Evolutionary conservation across 768 basidiomycete genomes (phyloP).

Genomic region (Agrocybe pediades): DNA sequence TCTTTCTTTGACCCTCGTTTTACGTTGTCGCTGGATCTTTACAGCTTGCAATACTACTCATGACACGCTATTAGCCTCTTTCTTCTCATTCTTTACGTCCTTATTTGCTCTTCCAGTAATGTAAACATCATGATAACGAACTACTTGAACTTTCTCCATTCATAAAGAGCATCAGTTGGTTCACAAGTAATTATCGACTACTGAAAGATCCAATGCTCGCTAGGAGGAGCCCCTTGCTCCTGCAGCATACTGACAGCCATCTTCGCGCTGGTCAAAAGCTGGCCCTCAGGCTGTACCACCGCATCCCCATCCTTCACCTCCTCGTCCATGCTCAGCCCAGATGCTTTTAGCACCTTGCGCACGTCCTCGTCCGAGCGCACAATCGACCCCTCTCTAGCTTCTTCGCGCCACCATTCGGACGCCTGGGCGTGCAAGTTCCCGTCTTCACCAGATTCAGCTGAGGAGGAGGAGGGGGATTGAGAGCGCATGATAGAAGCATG

Average conservation of each 20-base stretch:
- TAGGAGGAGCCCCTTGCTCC: slow-evolving; percentile 30
- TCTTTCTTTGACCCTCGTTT: too few relatives aligned
- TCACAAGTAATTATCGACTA: not conserved
- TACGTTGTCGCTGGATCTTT: too few relatives aligned
- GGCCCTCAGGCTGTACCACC: slow-evolving; percentile 27
- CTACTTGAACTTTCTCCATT: not conserved
- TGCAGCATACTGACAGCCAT: slow-evolving; percentile 31
- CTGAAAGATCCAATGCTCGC: slow-evolving; percentile 28
- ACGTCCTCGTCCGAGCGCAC: slow-evolving; percentile 52
- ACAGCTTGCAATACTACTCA: not conserved
- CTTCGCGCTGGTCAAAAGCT: slow-evolving; percentile 32
- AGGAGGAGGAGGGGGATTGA: slow-evolving; percentile 8
- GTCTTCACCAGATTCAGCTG: not conserved
- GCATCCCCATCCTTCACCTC: slow-evolving; percentile 21
- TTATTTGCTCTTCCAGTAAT: not conserved
- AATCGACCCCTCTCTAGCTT: slow-evolving; percentile 52
- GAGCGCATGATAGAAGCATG: slow-evolving; percentile 58
- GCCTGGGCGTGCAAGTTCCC: slow-evolving; percentile 44
- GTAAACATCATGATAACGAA: not conserved
- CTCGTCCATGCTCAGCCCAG: slow-evolving; percentile 43
- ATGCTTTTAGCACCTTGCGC: slow-evolving; percentile 42
- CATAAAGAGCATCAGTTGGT: not conserved
- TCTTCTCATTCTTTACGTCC: not conserved
- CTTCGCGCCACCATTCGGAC: slow-evolving; percentile 56
- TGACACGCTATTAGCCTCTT: not conserved